Evolutionary conservation across 331 rosid genomes (phyloP), one percentile per base, ranked within the genome.

Genomic region (Rhamnella rubrinervis): DNA sequence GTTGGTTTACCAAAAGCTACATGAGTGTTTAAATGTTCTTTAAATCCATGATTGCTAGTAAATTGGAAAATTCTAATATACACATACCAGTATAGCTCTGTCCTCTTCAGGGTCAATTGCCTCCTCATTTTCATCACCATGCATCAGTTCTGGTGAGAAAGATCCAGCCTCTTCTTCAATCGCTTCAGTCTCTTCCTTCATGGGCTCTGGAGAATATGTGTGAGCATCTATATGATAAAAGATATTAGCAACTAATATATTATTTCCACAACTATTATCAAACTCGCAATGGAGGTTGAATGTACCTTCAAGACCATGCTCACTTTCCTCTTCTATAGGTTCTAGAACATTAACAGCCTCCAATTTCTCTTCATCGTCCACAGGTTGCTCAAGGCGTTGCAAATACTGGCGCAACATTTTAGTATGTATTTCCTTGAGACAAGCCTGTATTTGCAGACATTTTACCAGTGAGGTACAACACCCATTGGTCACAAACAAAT

Each of bases 21-120:
- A 0, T 52, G 19, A n/a, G 21, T 47, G 21, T 16, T 15, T 37
- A 55, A 56, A 6, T 52, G 55, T 16, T 47, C 44, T 40, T 39
- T 19, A 72, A 59, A 59, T 61, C 72, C 65, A 67, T 25, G 55
- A 50, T 70, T 26, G 37, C 38, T 46, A 66, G 3, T 68, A 28
- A 64, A 71, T 55, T 17, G 10, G 49, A 57, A 55, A 53, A 68
- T 5, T 21, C 7, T 16, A 13, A 47, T 55, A 26, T 31, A 23
- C 63, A 69, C 68, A 56, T 87, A 93, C 98, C 87, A 91, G 87
- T 53, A 83, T 77, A 65, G 95, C 96, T 77, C 82, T 89, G 67
- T 93, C 98, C 84, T 88, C 97, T 81, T 93, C 98, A 73, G 96
- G 97, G 59, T 95, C 95, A 61, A 95, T 71, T 51, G 90, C 98